Conservation (phyloP, 1,284 basidiomycete species). For the Boletus hoseneyae region DNA sequence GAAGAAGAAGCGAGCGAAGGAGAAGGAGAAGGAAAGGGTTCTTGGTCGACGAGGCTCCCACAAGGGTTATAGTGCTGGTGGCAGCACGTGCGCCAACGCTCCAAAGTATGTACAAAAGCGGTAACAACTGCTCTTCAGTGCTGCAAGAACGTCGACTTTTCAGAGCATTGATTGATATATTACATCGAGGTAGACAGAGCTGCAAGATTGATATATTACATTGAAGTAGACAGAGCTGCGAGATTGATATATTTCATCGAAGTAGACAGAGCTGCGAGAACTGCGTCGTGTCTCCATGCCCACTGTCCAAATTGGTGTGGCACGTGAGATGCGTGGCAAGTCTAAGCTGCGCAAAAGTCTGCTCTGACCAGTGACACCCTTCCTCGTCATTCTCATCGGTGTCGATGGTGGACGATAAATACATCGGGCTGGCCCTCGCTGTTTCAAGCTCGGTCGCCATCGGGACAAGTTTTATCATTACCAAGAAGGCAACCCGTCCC, state of each 20-base stretch:
- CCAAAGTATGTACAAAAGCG: slow-evolving; percentile 14
- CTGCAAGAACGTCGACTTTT: too few relatives aligned
- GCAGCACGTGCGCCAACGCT: slow-evolving; percentile 20
- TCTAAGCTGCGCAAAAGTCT: too few relatives aligned
- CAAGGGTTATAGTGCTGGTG: slow-evolving; percentile 12
- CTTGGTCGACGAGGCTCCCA: not conserved
- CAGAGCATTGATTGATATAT: too few relatives aligned
- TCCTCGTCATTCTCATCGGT: slow-evolving; percentile 3
- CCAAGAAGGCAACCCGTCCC: slow-evolving; percentile 72
- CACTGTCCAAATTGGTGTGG: not conserved
- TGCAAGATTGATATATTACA: too few relatives aligned
- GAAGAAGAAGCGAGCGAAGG: not conserved
- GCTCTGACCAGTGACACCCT: not conserved
- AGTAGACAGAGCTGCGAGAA: too few relatives aligned
- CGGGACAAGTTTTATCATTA: slow-evolving; percentile 93
- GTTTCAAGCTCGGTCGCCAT: slow-evolving; percentile 82
- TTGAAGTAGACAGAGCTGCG: too few relatives aligned
- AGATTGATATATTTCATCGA: too few relatives aligned
- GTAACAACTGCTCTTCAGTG: too few relatives aligned
- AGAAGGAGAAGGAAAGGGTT: slow-evolving; percentile 3
- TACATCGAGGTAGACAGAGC: too few relatives aligned
- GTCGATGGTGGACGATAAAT: slow-evolving; percentile 84
- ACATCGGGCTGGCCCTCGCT: slow-evolving; percentile 86
- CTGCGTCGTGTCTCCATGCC: too few relatives aligned
- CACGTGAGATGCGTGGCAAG: not conserved